Conservation (phyloP, 306 rosid species). For the Hippophae tibetana region DNA sequence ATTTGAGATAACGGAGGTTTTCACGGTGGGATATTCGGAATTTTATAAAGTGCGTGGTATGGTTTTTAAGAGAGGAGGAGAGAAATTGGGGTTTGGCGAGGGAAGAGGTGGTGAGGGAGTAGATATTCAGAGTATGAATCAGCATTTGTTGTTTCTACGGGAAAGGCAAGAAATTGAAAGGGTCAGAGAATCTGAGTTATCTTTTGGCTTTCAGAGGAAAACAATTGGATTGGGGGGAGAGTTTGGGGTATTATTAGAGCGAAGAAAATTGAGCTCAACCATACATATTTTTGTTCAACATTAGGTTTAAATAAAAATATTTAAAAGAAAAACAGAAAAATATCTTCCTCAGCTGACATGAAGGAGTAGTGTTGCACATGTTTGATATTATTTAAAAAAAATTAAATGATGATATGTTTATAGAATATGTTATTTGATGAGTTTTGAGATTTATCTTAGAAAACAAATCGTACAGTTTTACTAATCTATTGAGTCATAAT, state of each 20-base stretch:
- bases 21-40: constrained; percentile 63
- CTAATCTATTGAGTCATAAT: too few species aligned
- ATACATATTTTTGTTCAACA: too few species aligned
- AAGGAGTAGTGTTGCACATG: too few species aligned
- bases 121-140: constrained; percentile 5
- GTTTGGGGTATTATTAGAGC: neutral
- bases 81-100: neutral
- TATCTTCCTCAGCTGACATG: too few species aligned
- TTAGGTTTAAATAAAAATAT: too few species aligned
- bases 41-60: constrained; percentile 37
- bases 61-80: neutral
- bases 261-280: too few species aligned
- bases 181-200: neutral
- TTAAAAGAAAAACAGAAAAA: too few species aligned
- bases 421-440: too few species aligned
- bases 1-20: constrained; percentile 66
- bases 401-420: too few species aligned
- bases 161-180: neutral
- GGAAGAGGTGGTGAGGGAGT: constrained; percentile 20
- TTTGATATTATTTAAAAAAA: too few species aligned
- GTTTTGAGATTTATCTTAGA: too few species aligned
- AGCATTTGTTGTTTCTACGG: neutral
- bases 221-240: neutral
- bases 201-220: neutral
- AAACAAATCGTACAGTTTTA: too few species aligned